These are phyloP conservation scores for Globisporangium cylindrosporum DNA, from an alignment of 352 stramenopile genomes.

Conservation along the genomic window DNA sequence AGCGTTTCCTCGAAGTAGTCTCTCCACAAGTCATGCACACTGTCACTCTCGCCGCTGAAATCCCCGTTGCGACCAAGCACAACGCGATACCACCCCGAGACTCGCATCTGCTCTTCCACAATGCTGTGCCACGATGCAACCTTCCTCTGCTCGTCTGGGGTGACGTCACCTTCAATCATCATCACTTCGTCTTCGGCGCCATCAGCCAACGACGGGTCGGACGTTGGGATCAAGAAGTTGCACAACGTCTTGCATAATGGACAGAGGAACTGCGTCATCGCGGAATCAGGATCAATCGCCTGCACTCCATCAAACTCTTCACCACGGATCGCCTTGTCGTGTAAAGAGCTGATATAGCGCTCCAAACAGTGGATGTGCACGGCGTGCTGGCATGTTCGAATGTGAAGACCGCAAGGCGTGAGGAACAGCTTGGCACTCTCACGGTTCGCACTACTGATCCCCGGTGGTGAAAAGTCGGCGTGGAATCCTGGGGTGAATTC, in stretches of 20 bases:
- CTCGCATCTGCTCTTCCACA: constrained; percentile 56
- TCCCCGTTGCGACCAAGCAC: constrained; percentile 68
- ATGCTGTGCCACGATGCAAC: constrained; percentile 45
- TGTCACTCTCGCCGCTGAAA: constrained; percentile 47
- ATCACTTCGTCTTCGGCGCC: constrained; percentile 16
- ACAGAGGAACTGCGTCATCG: constrained; percentile 91
- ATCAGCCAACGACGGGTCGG: constrained; percentile 31
- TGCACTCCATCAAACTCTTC: constrained; percentile 89
- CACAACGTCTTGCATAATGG: constrained; percentile 91
- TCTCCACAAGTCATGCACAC: constrained; percentile 74
- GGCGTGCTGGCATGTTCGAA: constrained; percentile 84
- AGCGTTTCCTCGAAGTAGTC: constrained; percentile 87
- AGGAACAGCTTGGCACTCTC: constrained; percentile 71
- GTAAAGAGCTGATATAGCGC: constrained; percentile 80
- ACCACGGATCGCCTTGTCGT: constrained; percentile 85
- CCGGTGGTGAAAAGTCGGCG: constrained; percentile 41
- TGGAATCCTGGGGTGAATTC: constrained; percentile 41
- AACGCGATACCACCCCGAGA: constrained; percentile 65
- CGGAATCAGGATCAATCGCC: constrained; percentile 83
- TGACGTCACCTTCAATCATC: background rate
- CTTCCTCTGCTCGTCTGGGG: constrained; percentile 20
- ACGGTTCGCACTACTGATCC: constrained; percentile 36
- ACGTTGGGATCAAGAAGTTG: constrained; percentile 89
- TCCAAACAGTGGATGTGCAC: constrained; percentile 87
- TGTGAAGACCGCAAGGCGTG: constrained; percentile 75